Evolutionary conservation across 1,284 basidiomycete species (phyloP), one percentile per base, ranked within the genome.

Genomic region (Tilletia caries): DNA sequence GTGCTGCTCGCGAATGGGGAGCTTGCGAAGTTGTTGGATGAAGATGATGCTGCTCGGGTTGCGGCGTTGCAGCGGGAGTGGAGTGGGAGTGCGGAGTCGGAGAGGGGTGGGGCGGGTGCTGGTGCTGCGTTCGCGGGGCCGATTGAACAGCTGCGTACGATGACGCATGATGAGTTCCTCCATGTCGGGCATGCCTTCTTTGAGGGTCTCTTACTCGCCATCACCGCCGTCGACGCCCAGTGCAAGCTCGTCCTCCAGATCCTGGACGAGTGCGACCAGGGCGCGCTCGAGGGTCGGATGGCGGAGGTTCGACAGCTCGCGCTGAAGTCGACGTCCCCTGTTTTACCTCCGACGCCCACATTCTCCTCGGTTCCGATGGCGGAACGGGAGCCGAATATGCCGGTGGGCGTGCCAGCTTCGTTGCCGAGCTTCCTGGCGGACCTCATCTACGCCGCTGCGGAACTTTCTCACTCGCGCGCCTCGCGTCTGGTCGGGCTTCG

Each of bases 401-500:
- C 77, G 1, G 27, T 32, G 2, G 75, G 73, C 20, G 78, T 79
- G 1, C 78, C 77, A 62, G 83, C 86, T 2, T 82, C 86, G 12
- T 74, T 90, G 15, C 80, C 77, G 67, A 83, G 85, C 8, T 82
- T 85, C 15, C 73, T 90, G 23, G 83, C 87, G 2, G 93, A 95
- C 72, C 88, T 91, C 41, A 86, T 97, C 41, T 88, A 89, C 1
- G 90, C 92, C 0, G 88, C 89, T 0, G 89, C 91, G 50, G 93
- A 96, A 79, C 87, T 94, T 6, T 89, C 92, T 8, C 94, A 95
- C 82, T 87, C 89, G 8, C 88, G 91, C 29, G 88, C 88, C 0
- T 91, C 92, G 6, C 92, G 91, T 79, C 86, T 95, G 34, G 85
- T 98, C 37, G 86, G 88, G 58, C 86, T 89, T 3, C 89, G 95